A percentile compares a stretch with the other conserved stretches of the same genome.
These are phyloP conservation scores for Xerocomus nothofagi DNA, from an alignment of 1,284 basidiomycete species.

Conservation along the genomic window DNA sequence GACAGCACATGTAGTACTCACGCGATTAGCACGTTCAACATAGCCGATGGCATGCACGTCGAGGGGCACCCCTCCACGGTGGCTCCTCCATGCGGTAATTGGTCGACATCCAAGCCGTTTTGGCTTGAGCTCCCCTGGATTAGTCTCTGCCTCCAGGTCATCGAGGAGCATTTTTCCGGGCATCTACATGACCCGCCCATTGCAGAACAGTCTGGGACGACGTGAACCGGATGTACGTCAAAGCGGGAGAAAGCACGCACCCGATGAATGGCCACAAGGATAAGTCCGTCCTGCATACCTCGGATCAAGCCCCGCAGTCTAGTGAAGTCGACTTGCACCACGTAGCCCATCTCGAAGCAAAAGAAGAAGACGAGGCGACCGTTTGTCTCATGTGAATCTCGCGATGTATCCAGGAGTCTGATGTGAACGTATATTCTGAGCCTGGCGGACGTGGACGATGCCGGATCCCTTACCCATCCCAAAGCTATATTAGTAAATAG, in stretches of 20 bases:
- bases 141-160: background rate
- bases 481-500: conserved; percentile 1
- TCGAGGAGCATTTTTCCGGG: background rate
- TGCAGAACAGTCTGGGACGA: background rate
- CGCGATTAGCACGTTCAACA: background rate
- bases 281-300: no score
- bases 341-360: background rate
- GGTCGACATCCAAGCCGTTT: background rate
- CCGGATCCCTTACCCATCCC: background rate
- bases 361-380: background rate
- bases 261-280: conserved; percentile 1
- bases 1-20: background rate
- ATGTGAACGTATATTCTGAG: background rate
- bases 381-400: background rate
- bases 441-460: background rate
- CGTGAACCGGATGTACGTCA: background rate
- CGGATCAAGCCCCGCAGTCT: conserved; percentile 3
- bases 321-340: background rate
- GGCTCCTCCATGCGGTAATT: background rate
- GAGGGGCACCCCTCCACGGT: conserved; percentile 6
- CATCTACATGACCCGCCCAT: background rate
- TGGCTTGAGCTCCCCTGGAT: background rate
- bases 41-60: background rate
- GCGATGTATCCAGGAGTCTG: conserved; percentile 1
- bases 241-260: background rate